Conservation (phyloP, 768 basidiomycete species). For the Asterophora lycoperdoides region DNA sequence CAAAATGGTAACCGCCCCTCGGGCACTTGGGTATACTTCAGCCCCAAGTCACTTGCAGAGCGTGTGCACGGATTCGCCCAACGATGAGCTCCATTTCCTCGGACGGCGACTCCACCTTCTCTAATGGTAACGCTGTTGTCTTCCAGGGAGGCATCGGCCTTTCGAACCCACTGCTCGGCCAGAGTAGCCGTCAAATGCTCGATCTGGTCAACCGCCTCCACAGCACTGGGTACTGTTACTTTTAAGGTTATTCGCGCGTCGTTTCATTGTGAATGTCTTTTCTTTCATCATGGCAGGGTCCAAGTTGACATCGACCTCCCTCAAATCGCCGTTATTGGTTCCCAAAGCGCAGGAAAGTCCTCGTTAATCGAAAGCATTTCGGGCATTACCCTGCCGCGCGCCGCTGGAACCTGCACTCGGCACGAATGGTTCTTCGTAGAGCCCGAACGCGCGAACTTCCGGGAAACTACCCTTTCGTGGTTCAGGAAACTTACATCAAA, state of each 20-base stretch:
- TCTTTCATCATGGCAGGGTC: too few relatives aligned
- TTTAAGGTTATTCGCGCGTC: background rate
- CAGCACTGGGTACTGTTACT: constrained; percentile 43
- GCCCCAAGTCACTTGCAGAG: too few relatives aligned
- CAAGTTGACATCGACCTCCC: constrained; percentile 71
- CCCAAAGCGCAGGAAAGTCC: constrained; percentile 72
- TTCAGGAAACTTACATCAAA: constrained; percentile 48
- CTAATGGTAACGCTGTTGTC: background rate
- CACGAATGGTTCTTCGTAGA: constrained; percentile 33
- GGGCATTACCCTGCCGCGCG: constrained; percentile 64
- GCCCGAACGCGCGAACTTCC: constrained; percentile 70
- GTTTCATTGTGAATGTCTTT: too few relatives aligned
- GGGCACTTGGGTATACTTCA: too few relatives aligned
- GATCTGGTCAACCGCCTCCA: constrained; percentile 53
- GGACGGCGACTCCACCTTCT: background rate
- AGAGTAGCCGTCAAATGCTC: constrained; percentile 42
- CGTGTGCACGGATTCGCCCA: too few relatives aligned
- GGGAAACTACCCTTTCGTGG: constrained; percentile 59
- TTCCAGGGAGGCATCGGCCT: constrained; percentile 37
- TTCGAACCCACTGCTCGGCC: constrained; percentile 34
- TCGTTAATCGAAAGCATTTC: constrained; percentile 77
- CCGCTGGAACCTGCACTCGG: constrained; percentile 77
- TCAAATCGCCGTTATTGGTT: constrained; percentile 68
- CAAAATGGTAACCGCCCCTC: too few relatives aligned
- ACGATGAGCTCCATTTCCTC: background rate